A percentile compares a stretch with the other conserved stretches of the same genome.
These are phyloP conservation scores for Epicoccum nigrum DNA, from an alignment of 2,329 filamentous ascomycete species.

Conservation along the genomic window DNA sequence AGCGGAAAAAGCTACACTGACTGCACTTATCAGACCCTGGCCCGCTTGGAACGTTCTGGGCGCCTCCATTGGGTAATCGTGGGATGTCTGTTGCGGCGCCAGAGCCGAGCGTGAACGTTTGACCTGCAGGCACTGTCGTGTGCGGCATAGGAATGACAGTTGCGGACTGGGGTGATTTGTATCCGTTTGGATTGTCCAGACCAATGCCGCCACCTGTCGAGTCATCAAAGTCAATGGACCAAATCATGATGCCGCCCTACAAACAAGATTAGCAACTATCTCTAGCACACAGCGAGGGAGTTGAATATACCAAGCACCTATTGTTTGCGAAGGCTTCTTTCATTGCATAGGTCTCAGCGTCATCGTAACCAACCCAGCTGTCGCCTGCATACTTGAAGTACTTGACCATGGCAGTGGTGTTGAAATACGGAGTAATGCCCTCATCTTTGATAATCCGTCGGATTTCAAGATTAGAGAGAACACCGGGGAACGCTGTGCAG, in stretches of 20 bases:
- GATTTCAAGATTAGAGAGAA: background rate
- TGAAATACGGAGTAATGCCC: constrained; percentile 7
- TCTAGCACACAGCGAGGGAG: background rate
- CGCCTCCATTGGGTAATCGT: background rate
- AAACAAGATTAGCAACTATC: background rate
- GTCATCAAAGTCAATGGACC: constrained; percentile 22
- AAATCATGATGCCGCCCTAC: constrained; percentile 31
- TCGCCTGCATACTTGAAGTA: constrained; percentile 36
- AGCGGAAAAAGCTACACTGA: constrained; percentile 19
- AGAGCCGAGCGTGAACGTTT: background rate
- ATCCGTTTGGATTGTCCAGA: background rate
- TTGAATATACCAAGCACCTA: constrained; percentile 18
- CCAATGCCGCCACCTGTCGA: background rate
- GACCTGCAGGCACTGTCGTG: background rate
- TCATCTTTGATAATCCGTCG: background rate
- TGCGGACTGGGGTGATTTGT: background rate
- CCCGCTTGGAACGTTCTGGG: background rate
- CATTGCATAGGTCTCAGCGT: constrained; percentile 45
- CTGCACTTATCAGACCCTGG: constrained; percentile 40
- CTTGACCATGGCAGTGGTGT: constrained; percentile 40
- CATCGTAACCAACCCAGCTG: constrained; percentile 51
- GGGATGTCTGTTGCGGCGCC: background rate
- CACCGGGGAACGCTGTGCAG: background rate
- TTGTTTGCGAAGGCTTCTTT: constrained; percentile 54
- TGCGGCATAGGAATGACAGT: background rate